Conservation (phyloP, 345 rosid species). For the Syzygium grande region DNA sequence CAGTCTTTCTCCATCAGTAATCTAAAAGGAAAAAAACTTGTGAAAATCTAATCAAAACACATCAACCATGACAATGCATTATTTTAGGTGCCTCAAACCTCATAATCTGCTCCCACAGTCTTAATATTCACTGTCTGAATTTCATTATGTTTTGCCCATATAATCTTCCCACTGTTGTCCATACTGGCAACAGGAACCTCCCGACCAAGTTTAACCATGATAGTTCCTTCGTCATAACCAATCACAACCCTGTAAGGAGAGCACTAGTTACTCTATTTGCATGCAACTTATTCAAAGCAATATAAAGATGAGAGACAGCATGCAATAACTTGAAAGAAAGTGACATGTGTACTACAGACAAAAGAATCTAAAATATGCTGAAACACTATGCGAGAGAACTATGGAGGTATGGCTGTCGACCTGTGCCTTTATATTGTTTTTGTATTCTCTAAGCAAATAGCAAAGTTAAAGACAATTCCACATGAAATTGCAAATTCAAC, state of each 20-base stretch:
- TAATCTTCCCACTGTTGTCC: constrained; percentile 98
- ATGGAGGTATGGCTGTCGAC: background rate
- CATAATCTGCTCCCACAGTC: constrained; percentile 95
- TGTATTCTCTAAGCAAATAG: background rate
- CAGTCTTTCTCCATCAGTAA: constrained; percentile 95
- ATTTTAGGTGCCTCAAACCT: constrained; percentile 35
- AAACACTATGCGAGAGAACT: background rate
- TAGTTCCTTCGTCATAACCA: constrained; percentile 99
- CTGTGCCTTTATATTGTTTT: background rate
- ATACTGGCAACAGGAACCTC: constrained; percentile 99
- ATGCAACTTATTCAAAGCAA: background rate
- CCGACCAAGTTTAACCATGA: constrained; percentile 98
- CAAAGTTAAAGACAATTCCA: background rate
- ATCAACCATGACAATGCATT: background rate
- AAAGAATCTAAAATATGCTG: background rate
- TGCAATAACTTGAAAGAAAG: background rate
- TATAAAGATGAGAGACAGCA: background rate
- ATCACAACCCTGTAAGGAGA: constrained; percentile 68
- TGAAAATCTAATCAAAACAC: constrained; percentile 4
- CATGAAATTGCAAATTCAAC: background rate
- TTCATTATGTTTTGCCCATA: constrained; percentile 99
- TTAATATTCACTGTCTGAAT: constrained; percentile 97
- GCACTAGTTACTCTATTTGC: background rate
- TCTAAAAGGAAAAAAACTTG: constrained; percentile 34
- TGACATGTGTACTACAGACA: background rate